Percentiles rank a stretch among this genome's conserved stretches.
Evolutionary conservation across 768 basidiomycete species (phyloP).

Genomic region (Galerina marginata): DNA sequence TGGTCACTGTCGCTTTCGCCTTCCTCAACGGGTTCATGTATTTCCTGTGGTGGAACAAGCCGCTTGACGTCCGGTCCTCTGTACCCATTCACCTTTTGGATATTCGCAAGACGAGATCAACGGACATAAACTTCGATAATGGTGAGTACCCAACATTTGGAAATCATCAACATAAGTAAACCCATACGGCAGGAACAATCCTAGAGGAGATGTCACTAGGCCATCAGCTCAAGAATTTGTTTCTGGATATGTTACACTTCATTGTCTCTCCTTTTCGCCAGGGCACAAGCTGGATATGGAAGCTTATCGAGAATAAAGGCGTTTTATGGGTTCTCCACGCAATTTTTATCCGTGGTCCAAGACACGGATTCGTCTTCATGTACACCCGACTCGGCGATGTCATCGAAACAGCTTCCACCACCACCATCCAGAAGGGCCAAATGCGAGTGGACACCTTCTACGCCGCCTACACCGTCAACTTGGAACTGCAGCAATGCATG

Average conservation of each 20-base stretch:
- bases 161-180: too few relatives aligned
- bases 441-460: constrained; percentile 8
- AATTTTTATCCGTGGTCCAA: too few relatives aligned
- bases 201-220: too few relatives aligned
- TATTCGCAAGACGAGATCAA: neutral
- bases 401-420: neutral
- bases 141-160: too few relatives aligned
- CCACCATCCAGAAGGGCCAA: neutral
- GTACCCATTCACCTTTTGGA: neutral
- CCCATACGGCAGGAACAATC: too few relatives aligned
- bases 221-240: neutral
- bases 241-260: neutral
- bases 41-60: constrained; percentile 35
- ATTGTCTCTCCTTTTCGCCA: neutral
- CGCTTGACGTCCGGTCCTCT: constrained; percentile 2
- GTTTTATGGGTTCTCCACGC: too few relatives aligned
- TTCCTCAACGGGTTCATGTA: constrained; percentile 33
- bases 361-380: neutral
- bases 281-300: too few relatives aligned
- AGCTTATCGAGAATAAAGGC: too few relatives aligned
- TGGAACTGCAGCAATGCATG: neutral
- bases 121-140: neutral
- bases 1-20: constrained; percentile 37
- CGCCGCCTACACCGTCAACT: neutral
- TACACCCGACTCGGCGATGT: neutral